Percentiles rank a stretch among this genome's conserved stretches.
phyloP scores from a whole-genome alignment of 495 filamentous ascomycete species.

The Penicillium egyptiacum region DNA sequence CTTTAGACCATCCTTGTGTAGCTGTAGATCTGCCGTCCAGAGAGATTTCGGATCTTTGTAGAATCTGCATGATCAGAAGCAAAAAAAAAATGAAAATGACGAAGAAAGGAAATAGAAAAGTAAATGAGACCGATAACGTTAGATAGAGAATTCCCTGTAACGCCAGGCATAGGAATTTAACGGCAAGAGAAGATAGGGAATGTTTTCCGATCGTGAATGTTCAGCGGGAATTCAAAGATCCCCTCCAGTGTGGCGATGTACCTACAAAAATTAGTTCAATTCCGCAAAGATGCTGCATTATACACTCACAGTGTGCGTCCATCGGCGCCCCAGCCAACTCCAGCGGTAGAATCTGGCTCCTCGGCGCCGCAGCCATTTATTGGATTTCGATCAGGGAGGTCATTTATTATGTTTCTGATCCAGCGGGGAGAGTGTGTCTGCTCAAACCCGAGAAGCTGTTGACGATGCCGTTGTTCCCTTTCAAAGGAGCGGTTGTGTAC shows the following conservation, averaged over 20 bases:
- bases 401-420: conserved; percentile 45
- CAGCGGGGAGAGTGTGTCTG: conserved; percentile 44
- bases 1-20: neutral
- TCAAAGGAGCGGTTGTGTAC: conserved; percentile 35
- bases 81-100: neutral
- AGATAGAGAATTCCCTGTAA: neutral
- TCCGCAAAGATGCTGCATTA: neutral
- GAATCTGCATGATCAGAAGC: neutral
- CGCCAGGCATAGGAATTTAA: conserved; percentile 33
- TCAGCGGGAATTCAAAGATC: conserved; percentile 70
- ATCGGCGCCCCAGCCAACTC: conserved; percentile 68
- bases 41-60: too few species aligned
- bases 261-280: conserved; percentile 38
- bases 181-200: conserved; percentile 62
- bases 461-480: conserved; percentile 36
- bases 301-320: conserved; percentile 66
- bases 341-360: conserved; percentile 57
- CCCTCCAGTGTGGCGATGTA: conserved; percentile 73
- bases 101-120: neutral
- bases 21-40: neutral
- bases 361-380: conserved; percentile 36
- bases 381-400: conserved; percentile 40
- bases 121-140: neutral
- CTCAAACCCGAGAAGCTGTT: conserved; percentile 35
- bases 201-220: conserved; percentile 62